Percentiles rank a stretch among this genome's conserved stretches.
phyloP scores from a whole-genome alignment of 2,329 filamentous ascomycete genomes.

The Ramularia endophylla region DNA sequence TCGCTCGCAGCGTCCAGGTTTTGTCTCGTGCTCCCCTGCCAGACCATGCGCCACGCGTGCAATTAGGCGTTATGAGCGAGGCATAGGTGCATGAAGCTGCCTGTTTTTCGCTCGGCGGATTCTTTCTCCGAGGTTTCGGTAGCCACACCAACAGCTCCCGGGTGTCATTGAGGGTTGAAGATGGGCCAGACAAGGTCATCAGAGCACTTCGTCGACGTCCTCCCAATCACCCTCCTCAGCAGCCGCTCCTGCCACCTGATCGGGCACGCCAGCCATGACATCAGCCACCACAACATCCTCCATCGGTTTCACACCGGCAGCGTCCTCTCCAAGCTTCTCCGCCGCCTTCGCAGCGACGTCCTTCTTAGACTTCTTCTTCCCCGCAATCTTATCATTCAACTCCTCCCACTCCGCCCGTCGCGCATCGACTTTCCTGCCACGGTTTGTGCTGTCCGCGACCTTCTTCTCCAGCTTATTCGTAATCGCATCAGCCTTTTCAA shows the following conservation, averaged over 20 bases:
- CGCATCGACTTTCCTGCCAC: conserved; percentile 39
- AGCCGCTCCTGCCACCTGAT: background rate
- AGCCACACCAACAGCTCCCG: no score
- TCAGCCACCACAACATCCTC: conserved; percentile 12
- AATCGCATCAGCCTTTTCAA: conserved; percentile 51
- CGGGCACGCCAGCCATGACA: conserved; percentile 3
- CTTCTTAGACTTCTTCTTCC: conserved; percentile 9
- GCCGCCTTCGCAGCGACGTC: conserved; percentile 9
- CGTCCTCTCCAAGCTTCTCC: conserved; percentile 4
- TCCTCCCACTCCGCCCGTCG: conserved; percentile 29
- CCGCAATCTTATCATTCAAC: conserved; percentile 25
- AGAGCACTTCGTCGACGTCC: conserved; percentile 1
- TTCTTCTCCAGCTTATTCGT: conserved; percentile 53
- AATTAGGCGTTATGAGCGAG: no score
- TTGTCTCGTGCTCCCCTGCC: no score
- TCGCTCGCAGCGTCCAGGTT: no score
- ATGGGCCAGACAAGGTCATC: no score
- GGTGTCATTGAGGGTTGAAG: no score
- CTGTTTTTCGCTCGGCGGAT: no score
- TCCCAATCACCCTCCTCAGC: background rate
- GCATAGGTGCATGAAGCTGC: no score
- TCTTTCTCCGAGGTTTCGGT: no score
- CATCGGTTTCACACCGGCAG: conserved; percentile 4
- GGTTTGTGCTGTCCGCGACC: conserved; percentile 46
- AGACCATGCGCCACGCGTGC: no score